Base-by-base conservation (phyloP, 1,139 yeast genomes). In the Yamadazyma triangularis region DNA sequence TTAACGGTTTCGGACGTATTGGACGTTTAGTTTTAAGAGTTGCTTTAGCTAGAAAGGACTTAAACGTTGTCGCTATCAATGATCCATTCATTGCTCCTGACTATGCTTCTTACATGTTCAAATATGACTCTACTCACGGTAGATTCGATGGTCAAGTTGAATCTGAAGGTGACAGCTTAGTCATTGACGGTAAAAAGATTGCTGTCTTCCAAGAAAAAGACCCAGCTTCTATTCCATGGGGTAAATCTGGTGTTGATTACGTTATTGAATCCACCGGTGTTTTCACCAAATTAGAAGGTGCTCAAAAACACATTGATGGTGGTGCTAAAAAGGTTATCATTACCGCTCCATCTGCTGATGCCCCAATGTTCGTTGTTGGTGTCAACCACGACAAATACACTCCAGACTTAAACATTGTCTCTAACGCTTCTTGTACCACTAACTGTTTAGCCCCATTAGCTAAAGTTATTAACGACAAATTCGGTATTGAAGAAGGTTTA, bases 321-420 rank as follows among this genome's bases (percentile, higher is more conserved):
- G 93, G 93, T 66, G 93, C 93, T 69, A 81, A 83, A 78, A 83
- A 83, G 77, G 93, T 83, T 46, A 66, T 84, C 69, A 83, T 83
- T 64, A 83, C 93, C 47, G 93, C 93, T 57, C 93, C 93, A 50
- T 83, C 93, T 38, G 67, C 79, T 45, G 91, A 83, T 53, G 93
- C 93, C 51, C 93, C 93, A 61, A 83, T 83, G 91, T 84, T 79
- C 58, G 93, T 83, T 51, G 73, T 75, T 48, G 93, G 93, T 70
- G 93, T 83, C 60, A 83, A 83, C 65, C 77, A 73, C 49, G 80
- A 78, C 47, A 68, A 75, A 55, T 83, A 83, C 77, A 76, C 78
- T 51, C 58, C 80, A 43, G 85, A 79, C 65, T 65, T 77, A 64
- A 66, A 68, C 58, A 83, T 83, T 51, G 71, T 83, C 50, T 83